Evolutionary conservation across 257 asterid genomes (phyloP).

Genomic region (Cordia subcordata): DNA sequence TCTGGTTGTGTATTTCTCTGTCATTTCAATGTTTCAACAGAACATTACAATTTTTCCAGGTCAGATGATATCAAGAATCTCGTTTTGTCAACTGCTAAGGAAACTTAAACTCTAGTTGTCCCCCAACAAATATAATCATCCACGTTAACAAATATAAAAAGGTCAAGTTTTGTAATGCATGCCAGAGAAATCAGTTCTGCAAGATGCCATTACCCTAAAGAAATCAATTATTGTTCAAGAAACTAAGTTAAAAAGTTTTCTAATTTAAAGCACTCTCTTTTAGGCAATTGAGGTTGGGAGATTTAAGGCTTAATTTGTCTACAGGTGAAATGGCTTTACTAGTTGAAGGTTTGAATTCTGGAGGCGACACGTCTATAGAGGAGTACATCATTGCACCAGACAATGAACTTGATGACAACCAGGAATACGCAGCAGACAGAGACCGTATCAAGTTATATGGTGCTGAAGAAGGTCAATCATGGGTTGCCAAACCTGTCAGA

Average conservation of each 20-base stretch:
- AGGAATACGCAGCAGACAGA: constrained; percentile 53
- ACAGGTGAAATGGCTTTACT: constrained; percentile 96
- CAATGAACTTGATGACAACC: constrained; percentile 44
- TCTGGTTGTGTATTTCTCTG: too few species aligned
- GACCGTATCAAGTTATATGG: constrained; percentile 76
- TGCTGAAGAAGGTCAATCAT: constrained; percentile 91
- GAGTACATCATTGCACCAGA: constrained; percentile 83
- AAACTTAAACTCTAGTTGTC: too few species aligned
- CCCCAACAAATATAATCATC: too few species aligned
- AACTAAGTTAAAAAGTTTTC: neutral
- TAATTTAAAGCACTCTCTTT: neutral
- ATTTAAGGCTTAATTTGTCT: constrained; percentile 4
- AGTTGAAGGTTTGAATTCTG: constrained; percentile 71
- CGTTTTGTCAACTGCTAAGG: too few species aligned
- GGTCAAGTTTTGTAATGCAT: too few species aligned
- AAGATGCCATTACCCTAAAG: too few species aligned
- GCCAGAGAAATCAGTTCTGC: too few species aligned
- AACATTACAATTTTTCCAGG: too few species aligned
- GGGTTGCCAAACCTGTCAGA: constrained; percentile 80
- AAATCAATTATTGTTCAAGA: too few species aligned
- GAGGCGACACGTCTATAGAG: constrained; percentile 86
- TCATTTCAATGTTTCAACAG: too few species aligned
- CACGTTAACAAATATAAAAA: too few species aligned
- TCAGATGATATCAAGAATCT: too few species aligned
- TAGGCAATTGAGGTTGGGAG: neutral